Conservation (phyloP, 176 grass and related monocot genomes). For the Areca catechu region DNA sequence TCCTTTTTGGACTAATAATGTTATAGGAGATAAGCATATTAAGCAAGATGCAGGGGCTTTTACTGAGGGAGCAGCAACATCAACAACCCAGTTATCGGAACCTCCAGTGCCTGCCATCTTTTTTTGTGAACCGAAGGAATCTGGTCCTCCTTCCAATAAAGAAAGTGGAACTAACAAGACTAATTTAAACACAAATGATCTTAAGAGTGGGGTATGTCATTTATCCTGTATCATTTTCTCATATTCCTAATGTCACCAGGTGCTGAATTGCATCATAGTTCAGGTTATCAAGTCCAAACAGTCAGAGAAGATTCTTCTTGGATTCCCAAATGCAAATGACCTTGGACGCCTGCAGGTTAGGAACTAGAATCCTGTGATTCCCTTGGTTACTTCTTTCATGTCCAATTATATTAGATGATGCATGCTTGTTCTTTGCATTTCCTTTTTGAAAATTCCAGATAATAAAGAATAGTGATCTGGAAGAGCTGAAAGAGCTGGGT, state of each 20-base stretch:
- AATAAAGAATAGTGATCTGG: constrained; percentile 95
- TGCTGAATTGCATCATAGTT: constrained; percentile 22
- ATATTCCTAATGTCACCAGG: constrained; percentile 5
- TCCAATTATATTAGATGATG: too few species aligned
- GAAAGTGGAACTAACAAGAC: constrained; percentile 27
- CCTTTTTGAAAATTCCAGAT: constrained; percentile 32
- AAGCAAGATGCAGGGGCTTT: constrained; percentile 48
- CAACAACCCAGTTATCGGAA: constrained; percentile 37
- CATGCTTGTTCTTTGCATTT: too few species aligned
- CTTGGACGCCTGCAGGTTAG: constrained; percentile 77
- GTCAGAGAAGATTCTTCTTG: constrained; percentile 34
- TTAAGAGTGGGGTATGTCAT: constrained; percentile 45
- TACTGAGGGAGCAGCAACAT: constrained; percentile 35
- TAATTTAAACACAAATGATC: constrained; percentile 42
- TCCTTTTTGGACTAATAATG: constrained; percentile 16
- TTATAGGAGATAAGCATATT: constrained; percentile 55
- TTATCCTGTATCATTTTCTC: constrained; percentile 9
- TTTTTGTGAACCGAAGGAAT: constrained; percentile 14
- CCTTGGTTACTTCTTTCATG: too few species aligned
- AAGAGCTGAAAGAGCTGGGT: constrained; percentile 89
- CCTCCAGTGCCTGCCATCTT: constrained; percentile 21
- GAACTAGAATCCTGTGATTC: constrained; percentile 9
- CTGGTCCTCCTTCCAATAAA: constrained; percentile 18
- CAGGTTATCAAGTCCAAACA: constrained; percentile 45
- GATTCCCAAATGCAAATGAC: constrained; percentile 48